phyloP scores from a whole-genome alignment of 2,329 filamentous ascomycete species.

The Samsoniella hepiali region DNA sequence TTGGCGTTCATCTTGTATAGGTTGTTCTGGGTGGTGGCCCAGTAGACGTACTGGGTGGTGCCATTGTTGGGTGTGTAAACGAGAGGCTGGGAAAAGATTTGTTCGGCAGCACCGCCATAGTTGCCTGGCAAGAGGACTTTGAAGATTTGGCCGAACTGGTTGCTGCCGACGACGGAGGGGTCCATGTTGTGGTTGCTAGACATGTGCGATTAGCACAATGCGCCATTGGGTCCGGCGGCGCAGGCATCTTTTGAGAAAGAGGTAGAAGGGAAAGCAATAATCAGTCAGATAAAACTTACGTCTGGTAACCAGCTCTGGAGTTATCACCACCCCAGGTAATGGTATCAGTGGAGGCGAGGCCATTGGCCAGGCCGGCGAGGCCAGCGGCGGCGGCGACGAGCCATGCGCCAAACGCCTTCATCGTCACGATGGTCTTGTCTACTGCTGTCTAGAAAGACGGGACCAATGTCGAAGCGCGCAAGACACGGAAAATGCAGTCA shows the following conservation, averaged over 20 bases:
- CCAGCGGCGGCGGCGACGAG: constrained; percentile 33
- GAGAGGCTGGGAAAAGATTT: constrained; percentile 50
- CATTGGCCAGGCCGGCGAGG: constrained; percentile 33
- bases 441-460: background rate
- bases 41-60: constrained; percentile 50
- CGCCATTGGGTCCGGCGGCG: background rate
- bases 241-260: background rate
- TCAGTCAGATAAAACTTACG: constrained; percentile 33
- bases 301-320: constrained; percentile 50
- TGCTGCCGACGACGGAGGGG: constrained; percentile 52
- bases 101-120: constrained; percentile 48
- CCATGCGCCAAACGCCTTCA: constrained; percentile 28
- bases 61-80: constrained; percentile 47
- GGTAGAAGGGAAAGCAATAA: background rate
- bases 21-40: constrained; percentile 57
- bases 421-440: constrained; percentile 13
- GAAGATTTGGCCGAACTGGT: constrained; percentile 55
- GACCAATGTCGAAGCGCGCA: background rate
- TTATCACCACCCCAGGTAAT: constrained; percentile 60
- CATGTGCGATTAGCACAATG: constrained; percentile 1
- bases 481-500: background rate
- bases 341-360: constrained; percentile 48
- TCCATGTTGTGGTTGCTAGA: constrained; percentile 60
- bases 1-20: constrained; percentile 55
- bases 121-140: constrained; percentile 48